Conservation (phyloP, 2,329 filamentous ascomycete species). For the Penicillium sp. region DNA sequence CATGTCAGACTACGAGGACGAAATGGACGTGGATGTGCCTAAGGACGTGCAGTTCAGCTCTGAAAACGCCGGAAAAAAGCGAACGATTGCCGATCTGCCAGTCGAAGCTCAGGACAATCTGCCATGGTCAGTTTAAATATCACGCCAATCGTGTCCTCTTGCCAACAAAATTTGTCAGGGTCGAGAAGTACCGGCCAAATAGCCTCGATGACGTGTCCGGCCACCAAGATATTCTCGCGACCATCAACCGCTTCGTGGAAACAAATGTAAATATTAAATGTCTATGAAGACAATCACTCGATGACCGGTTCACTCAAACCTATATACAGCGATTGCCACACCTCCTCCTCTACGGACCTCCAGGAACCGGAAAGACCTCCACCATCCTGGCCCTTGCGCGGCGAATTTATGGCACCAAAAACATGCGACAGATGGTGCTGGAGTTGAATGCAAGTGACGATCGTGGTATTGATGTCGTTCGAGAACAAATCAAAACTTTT, state of each 20-base stretch:
- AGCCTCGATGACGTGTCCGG: constrained; percentile 90
- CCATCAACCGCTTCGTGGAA: constrained; percentile 97
- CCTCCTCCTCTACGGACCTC: constrained; percentile 92
- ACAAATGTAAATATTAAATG: constrained; percentile 65
- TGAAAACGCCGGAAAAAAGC: constrained; percentile 74
- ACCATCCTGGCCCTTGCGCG: constrained; percentile 91
- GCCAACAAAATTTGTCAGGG: constrained; percentile 54
- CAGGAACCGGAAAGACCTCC: constrained; percentile 95
- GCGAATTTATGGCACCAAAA: constrained; percentile 85
- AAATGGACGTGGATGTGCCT: constrained; percentile 66
- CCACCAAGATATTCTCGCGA: constrained; percentile 94
- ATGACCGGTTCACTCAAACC: constrained; percentile 1
- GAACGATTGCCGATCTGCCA: constrained; percentile 86
- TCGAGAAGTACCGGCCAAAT: constrained; percentile 93
- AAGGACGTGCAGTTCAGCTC: constrained; percentile 66
- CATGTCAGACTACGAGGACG: constrained; percentile 62
- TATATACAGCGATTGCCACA: constrained; percentile 71
- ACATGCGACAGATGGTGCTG: constrained; percentile 97
- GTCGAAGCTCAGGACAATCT: constrained; percentile 91
- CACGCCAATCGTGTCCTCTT: neutral
- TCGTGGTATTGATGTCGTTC: constrained; percentile 93
- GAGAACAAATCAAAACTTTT: constrained; percentile 99
- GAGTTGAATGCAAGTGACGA: constrained; percentile 98
- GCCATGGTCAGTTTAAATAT: constrained; percentile 66
- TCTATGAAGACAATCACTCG: neutral